Conservation (phyloP, 768 basidiomycete species). For the Paxillus rubicundulus region DNA sequence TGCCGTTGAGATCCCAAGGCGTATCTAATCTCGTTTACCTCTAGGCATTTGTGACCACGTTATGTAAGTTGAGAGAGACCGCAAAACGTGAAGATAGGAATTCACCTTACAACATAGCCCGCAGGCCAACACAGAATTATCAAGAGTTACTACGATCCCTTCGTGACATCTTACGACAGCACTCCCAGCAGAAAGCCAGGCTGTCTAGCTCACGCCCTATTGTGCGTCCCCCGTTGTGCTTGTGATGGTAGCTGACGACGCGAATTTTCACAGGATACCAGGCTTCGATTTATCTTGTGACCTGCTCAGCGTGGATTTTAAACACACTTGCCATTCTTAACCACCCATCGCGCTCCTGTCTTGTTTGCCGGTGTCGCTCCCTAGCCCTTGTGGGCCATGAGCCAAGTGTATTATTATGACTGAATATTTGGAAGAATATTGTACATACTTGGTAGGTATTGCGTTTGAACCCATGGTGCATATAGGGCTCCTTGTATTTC, state of each 20-base stretch:
- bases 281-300: constrained; percentile 31
- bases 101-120: constrained; percentile 25
- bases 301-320: neutral
- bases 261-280: constrained; percentile 21
- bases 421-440: no score
- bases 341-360: neutral
- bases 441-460: constrained; percentile 1
- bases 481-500: neutral
- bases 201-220: constrained; percentile 71
- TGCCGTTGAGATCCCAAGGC: neutral
- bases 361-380: neutral
- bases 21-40: constrained; percentile 1
- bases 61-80: constrained; percentile 34
- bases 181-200: constrained; percentile 71
- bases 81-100: neutral
- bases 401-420: no score
- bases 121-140: constrained; percentile 61
- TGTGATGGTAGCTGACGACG: neutral
- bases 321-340: constrained; percentile 1
- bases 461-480: neutral
- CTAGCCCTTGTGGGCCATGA: no score
- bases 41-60: constrained; percentile 59
- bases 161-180: constrained; percentile 55
- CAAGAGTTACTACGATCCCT: constrained; percentile 57
- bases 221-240: constrained; percentile 30